Conservation (phyloP, 257 asterid genomes). For the Solanum tarijense region DNA sequence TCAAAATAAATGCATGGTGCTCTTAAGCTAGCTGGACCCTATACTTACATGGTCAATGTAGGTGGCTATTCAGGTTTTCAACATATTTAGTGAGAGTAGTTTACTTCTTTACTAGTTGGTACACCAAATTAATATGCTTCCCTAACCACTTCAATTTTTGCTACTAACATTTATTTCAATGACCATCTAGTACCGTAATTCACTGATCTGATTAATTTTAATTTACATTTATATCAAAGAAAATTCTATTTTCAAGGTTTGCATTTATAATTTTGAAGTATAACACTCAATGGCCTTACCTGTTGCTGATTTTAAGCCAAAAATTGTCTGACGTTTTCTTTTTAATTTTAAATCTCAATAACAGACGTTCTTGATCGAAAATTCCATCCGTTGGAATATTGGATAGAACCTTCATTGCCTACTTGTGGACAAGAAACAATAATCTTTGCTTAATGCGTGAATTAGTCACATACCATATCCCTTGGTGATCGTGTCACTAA, state of each 20-base stretch:
- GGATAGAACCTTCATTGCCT: too few species aligned
- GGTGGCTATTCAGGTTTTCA: neutral
- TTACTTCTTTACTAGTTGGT: neutral
- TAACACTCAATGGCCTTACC: too few species aligned
- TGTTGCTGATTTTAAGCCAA: too few species aligned
- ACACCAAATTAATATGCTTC: neutral
- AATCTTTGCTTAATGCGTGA: neutral
- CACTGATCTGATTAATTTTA: neutral
- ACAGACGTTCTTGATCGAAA: too few species aligned
- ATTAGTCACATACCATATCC: neutral
- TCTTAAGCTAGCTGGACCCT: neutral
- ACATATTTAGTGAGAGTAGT: neutral
- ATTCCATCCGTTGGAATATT: too few species aligned
- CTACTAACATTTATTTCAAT: too few species aligned
- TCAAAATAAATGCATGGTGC: neutral
- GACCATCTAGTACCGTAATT: neutral
- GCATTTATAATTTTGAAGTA: too few species aligned
- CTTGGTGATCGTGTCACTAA: neutral
- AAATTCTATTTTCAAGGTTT: neutral
- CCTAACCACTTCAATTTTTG: neutral
- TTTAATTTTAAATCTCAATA: too few species aligned
- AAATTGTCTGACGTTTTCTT: too few species aligned
- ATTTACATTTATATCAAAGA: neutral
- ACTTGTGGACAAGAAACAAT: too few species aligned
- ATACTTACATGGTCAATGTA: neutral